Percentiles rank a stretch among this genome's conserved stretches.
Evolutionary conservation across 176 grass and related monocot genomes (phyloP).

Genomic region (Oryza meyeriana): DNA sequence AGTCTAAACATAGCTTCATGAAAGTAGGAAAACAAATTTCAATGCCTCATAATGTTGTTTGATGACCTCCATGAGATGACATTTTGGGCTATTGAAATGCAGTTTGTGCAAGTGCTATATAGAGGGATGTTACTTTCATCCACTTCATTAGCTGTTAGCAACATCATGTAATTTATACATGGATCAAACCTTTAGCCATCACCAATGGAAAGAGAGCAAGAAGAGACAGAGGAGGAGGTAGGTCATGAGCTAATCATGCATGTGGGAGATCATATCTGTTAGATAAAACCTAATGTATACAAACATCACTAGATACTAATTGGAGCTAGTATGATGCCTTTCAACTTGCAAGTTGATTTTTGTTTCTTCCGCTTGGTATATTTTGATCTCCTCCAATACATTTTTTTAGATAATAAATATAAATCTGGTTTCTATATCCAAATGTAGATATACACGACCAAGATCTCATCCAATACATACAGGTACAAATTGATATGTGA

Average conservation of each 20-base stretch:
- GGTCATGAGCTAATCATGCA: neutral
- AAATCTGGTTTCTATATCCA: too few species aligned
- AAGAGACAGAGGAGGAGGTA: neutral
- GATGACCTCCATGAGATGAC: neutral
- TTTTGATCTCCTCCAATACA: neutral
- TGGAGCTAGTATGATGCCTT: neutral
- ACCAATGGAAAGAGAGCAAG: neutral
- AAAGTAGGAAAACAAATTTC: neutral
- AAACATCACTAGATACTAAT: neutral
- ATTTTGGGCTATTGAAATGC: neutral
- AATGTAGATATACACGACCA: too few species aligned
- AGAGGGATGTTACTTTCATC: constrained; percentile 27
- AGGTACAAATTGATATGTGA: neutral
- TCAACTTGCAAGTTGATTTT: constrained; percentile 10
- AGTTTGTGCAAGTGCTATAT: neutral
- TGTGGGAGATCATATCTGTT: neutral
- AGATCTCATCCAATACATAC: neutral
- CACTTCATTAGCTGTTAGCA: neutral
- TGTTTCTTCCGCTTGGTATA: constrained; percentile 11
- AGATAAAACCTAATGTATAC: constrained; percentile 15
- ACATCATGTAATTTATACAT: constrained; percentile 22
- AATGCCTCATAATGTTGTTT: neutral
- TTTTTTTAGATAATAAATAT: too few species aligned
- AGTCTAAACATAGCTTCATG: neutral
- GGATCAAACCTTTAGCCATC: neutral